These are phyloP conservation scores for Psilocybe cubensis DNA, from an alignment of 768 basidiomycete species.

Conservation along the genomic window DNA sequence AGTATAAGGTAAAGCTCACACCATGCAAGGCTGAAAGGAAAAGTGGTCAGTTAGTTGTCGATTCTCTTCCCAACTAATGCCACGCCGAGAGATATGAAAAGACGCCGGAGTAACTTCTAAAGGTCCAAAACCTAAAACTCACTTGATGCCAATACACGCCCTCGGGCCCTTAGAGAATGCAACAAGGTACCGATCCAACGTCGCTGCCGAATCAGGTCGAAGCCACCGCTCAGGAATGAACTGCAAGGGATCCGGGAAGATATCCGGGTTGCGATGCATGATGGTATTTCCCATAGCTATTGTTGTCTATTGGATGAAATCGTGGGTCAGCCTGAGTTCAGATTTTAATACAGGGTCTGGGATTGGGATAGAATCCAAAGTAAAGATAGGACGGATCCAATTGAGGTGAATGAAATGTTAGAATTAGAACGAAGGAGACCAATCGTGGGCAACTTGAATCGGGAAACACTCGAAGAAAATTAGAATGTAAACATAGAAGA, in stretches of 20 bases:
- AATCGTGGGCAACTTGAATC: conserved; percentile 2
- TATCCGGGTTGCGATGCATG: conserved; percentile 37
- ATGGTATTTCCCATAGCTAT: conserved; percentile 39
- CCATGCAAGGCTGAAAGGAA: conserved; percentile 31
- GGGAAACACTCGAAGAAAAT: not conserved
- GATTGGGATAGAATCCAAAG: not conserved
- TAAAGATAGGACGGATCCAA: not conserved
- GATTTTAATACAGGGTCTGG: not conserved
- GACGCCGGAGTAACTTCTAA: conserved; percentile 3
- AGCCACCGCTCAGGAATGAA: conserved; percentile 47
- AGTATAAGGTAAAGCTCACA: conserved; percentile 34
- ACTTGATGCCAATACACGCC: conserved; percentile 45
- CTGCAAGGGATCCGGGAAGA: conserved; percentile 39
- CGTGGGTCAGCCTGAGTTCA: conserved; percentile 2
- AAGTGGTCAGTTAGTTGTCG: not conserved
- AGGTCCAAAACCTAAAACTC: conserved; percentile 17
- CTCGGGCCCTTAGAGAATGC: conserved; percentile 46
- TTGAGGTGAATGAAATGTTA: not conserved
- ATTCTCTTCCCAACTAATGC: conserved; percentile 37
- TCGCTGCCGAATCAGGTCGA: conserved; percentile 25
- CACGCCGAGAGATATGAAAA: conserved; percentile 14
- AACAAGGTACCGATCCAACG: conserved; percentile 40
- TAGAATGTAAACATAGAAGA: not conserved
- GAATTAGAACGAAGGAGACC: conserved; percentile 8
- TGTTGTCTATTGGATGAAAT: conserved; percentile 30